Evolutionary conservation across 83 land plant genomes (phyloP), one percentile per base, ranked within the genome.

Genomic region (Picea mariana): DNA sequence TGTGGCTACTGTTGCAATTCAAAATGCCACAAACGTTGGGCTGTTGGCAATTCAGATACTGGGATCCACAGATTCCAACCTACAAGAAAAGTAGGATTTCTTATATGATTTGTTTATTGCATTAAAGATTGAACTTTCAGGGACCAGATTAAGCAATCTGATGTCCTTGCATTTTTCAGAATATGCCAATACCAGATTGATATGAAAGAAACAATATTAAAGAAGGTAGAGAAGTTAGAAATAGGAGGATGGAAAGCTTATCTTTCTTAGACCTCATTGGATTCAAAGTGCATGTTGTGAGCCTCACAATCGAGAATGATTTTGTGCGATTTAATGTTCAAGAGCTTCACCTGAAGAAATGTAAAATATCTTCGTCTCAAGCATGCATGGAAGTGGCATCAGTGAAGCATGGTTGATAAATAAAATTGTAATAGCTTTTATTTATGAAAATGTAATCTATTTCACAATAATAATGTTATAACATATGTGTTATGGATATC

Each of bases 1-100:
- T 5, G 99, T 97, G 31, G 98, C 95, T 44, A 94, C 97, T n/a
- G 95, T 97, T 40, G 95, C 97, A n/a, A 90, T 94, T 61, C 93
- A 96, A 62, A 96, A 95, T 84, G 97, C 98, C 5, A 90, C 97
- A 81, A 97, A 97, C 89, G 97, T 97, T 62, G 98, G 90, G 49
- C 77, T 96, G 60, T 80, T 97, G 79, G 98, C 99, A 26, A 89
- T 92, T n/a, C 85, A 95, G 71, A 93, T 95, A 58, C 86, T 97
- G 24, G 95, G 92, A 8, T 68, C 81, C 31, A 73, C 47, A 13
- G 86, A 93, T 82, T 24, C 84, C 11, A 83, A 83, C 11, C 75
- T 95, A 11, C 80, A 60, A 44, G 81, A 90, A 23, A 92, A 86
- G 98, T 93, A 61, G 21, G 63, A 0, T 5, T 80, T 27, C 44